Evolutionary conservation across 495 filamentous ascomycete genomes (phyloP).

Genomic region (Penicillium verhagenii): DNA sequence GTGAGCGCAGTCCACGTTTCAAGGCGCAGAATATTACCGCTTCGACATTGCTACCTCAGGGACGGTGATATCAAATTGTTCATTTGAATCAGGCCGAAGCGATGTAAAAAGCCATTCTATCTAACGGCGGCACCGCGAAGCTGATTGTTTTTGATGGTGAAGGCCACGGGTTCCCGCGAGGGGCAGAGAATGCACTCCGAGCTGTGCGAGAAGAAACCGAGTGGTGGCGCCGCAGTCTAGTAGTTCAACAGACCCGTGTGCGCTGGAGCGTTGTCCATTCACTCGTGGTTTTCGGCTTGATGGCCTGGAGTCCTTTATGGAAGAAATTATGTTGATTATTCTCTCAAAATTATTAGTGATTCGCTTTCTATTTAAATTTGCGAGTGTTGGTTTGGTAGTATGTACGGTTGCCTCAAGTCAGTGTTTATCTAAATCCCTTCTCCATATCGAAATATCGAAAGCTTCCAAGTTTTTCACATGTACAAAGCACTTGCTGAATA

Average conservation of each 20-base stretch:
- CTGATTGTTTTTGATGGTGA: constrained; percentile 40
- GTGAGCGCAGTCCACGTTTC: constrained; percentile 35
- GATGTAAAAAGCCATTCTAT: constrained; percentile 30
- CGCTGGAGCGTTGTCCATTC: background rate
- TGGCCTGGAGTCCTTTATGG: background rate
- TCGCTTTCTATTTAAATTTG: no score
- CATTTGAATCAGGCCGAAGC: constrained; percentile 39
- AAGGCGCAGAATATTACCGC: constrained; percentile 38
- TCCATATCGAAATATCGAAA: no score
- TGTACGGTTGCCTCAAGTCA: no score
- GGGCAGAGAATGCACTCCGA: constrained; percentile 21
- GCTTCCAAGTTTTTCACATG: no score
- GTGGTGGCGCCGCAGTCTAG: constrained; percentile 29
- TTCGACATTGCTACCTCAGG: constrained; percentile 44
- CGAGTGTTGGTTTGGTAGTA: no score
- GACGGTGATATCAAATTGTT: constrained; percentile 39
- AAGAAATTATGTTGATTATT: background rate
- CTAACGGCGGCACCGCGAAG: constrained; percentile 30
- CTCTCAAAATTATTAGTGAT: background rate
- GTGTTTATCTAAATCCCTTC: no score
- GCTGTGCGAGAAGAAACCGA: constrained; percentile 30
- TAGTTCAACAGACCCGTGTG: background rate
- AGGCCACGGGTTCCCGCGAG: constrained; percentile 35
- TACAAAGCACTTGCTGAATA: no score
- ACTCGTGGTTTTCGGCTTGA: background rate